Conservation (phyloP, 441 rosid genomes). For the Gossypium armourianum region DNA sequence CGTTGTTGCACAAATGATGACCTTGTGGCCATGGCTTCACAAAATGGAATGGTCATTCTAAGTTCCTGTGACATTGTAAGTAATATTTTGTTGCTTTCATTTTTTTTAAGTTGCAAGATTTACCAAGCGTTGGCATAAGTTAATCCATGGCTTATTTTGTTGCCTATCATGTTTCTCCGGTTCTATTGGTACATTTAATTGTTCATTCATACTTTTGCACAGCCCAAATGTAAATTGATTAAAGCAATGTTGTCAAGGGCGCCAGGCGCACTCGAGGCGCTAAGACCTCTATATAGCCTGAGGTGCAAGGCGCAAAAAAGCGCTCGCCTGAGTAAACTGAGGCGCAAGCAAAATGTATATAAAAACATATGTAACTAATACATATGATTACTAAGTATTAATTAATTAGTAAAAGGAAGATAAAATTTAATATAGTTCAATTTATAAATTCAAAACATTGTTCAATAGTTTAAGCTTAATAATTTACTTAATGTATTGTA, state of each 20-base stretch:
- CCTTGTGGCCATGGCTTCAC: slow-evolving; percentile 93
- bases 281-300: not conserved
- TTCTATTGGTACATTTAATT: not conserved
- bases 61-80: slow-evolving; percentile 70
- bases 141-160: not conserved
- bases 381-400: not conserved
- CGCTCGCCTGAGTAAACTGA: not conserved
- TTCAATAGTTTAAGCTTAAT: not conserved
- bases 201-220: not conserved
- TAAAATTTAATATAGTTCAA: not conserved
- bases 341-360: not conserved
- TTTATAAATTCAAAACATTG: not conserved
- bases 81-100: not conserved
- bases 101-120: not conserved
- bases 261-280: not conserved
- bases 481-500: not conserved
- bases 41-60: slow-evolving; percentile 80
- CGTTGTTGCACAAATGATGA: slow-evolving; percentile 81
- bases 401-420: not conserved
- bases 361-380: not conserved
- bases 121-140: not conserved
- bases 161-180: not conserved
- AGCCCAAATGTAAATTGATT: not conserved
- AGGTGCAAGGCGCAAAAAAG: not conserved
- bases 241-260: not conserved